A percentile compares a stretch with the other conserved stretches of the same genome.
Conservation (phyloP, 106 monocot species). For the Hemerocallis citrina region DNA sequence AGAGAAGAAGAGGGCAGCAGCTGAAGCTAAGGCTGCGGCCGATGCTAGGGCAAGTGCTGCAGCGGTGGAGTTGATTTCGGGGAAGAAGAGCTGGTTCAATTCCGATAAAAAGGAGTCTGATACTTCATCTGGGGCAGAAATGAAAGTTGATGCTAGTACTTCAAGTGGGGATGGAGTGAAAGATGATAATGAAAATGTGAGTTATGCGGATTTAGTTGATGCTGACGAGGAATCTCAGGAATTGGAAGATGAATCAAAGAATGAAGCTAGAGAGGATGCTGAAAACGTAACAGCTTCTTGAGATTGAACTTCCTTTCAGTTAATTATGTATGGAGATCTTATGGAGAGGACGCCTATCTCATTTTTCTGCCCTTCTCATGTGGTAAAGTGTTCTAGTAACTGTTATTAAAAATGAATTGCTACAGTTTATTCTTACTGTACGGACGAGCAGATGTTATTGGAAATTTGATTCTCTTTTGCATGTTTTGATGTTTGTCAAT, state of each 20-base stretch:
- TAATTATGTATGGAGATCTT: background rate
- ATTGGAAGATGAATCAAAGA: background rate
- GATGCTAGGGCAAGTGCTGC: constrained; percentile 67
- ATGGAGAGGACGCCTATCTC: background rate
- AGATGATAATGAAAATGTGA: no score
- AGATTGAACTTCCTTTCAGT: background rate
- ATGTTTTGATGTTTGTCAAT: background rate
- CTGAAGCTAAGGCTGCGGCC: constrained; percentile 55
- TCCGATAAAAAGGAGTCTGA: constrained; percentile 35
- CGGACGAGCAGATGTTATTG: background rate
- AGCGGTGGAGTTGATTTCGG: constrained; percentile 68
- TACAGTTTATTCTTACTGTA: background rate
- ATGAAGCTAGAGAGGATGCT: constrained; percentile 1
- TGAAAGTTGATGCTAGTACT: no score
- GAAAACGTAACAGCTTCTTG: constrained; percentile 10
- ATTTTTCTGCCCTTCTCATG: background rate
- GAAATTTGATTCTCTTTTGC: background rate
- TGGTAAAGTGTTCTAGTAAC: background rate
- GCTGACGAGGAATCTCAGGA: background rate
- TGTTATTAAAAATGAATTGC: background rate
- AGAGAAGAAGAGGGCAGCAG: no score
- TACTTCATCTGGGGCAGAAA: no score
- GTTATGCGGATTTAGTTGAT: background rate
- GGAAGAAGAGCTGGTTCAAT: constrained; percentile 17
- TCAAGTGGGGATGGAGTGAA: background rate